Percentiles rank a stretch among this genome's conserved stretches.
phyloP scores from a whole-genome alignment of 2,329 filamentous ascomycete species.

The Pestalotiopsis sp. region DNA sequence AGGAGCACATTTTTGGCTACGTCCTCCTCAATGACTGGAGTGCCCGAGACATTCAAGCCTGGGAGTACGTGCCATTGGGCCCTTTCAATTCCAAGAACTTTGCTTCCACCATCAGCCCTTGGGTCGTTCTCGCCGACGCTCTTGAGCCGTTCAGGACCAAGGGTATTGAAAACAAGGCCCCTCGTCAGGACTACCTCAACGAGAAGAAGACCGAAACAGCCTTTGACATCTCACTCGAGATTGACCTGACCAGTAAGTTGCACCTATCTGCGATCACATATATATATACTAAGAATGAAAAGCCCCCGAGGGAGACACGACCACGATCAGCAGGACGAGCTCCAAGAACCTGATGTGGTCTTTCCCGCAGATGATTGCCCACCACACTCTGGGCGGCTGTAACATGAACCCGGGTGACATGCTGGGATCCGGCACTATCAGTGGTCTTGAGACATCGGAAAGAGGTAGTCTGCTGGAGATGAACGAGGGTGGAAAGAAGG shows the following conservation, averaged over 20 bases:
- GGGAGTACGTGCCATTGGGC: conserved; percentile 83
- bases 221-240: conserved; percentile 71
- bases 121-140: conserved; percentile 78
- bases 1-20: conserved; percentile 75
- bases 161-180: conserved; percentile 34
- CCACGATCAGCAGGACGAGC: conserved; percentile 62
- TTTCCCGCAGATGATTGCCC: conserved; percentile 81
- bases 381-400: conserved; percentile 78
- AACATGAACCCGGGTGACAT: conserved; percentile 75
- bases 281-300: conserved; percentile 17
- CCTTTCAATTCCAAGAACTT: conserved; percentile 89
- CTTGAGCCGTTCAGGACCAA: conserved; percentile 58
- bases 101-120: conserved; percentile 74
- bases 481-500: conserved; percentile 46
- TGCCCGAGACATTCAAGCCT: conserved; percentile 78
- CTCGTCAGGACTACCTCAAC: conserved; percentile 51
- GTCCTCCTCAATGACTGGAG: conserved; percentile 90
- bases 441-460: conserved; percentile 40
- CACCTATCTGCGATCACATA: not conserved
- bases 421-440: conserved; percentile 78
- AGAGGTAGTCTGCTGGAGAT: conserved; percentile 49
- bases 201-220: conserved; percentile 61
- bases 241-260: conserved; percentile 61
- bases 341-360: conserved; percentile 76
- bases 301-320: conserved; percentile 51